These are phyloP conservation scores for Chloris gayana DNA, from an alignment of 176 grass and related monocot species.

Conservation along the genomic window DNA sequence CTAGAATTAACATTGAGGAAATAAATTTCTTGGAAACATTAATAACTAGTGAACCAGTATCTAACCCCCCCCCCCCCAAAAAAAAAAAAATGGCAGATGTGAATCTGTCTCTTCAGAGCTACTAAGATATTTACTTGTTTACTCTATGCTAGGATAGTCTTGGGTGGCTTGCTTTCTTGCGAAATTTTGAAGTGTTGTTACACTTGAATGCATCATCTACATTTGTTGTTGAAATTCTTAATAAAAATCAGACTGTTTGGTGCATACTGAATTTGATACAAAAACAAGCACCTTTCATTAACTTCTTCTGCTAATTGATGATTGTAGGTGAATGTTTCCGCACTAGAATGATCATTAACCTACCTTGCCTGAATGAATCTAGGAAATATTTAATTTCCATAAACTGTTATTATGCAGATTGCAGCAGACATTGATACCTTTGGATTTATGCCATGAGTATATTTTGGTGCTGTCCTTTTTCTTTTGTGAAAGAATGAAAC, in stretches of 20 bases:
- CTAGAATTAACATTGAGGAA: not conserved
- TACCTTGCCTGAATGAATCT: not conserved
- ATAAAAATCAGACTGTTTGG: not conserved
- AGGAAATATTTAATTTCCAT: not conserved
- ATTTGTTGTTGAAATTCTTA: conserved; percentile 16
- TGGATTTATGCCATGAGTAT: not conserved
- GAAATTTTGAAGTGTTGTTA: not conserved
- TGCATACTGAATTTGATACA: conserved; percentile 7
- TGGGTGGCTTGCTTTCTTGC: conserved; percentile 12
- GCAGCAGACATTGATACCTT: not conserved
- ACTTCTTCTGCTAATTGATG: not conserved
- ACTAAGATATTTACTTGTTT: conserved; percentile 15
- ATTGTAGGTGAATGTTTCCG: conserved; percentile 13
- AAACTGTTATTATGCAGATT: not conserved
- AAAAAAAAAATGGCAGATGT: not conserved
- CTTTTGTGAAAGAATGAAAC: conserved; percentile 20
- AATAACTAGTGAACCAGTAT: not conserved
- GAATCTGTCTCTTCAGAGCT: conserved; percentile 8
- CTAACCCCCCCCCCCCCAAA: too few relatives aligned
- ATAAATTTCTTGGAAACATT: not conserved
- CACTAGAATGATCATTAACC: not conserved
- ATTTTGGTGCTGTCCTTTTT: not conserved
- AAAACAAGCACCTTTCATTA: not conserved
- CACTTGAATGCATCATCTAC: not conserved
- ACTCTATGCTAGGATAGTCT: not conserved